Conservation (phyloP, 345 rosid species). For the Arabidopsis arenosa region DNA sequence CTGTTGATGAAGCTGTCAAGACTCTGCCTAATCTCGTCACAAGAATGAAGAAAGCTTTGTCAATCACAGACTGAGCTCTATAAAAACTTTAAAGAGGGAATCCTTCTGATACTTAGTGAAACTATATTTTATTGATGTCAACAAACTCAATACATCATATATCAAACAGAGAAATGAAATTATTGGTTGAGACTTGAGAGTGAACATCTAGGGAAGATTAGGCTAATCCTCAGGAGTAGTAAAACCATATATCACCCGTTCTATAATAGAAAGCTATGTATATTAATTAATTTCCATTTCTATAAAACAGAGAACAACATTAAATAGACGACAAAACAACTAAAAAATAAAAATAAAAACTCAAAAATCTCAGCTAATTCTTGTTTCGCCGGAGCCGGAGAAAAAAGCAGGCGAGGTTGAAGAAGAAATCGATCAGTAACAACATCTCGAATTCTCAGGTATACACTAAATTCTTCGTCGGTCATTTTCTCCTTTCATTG, state of each 20-base stretch:
- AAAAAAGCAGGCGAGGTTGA: too few species aligned
- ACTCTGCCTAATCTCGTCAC: slow-evolving; percentile 65
- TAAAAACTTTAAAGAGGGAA: neutral
- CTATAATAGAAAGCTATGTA: too few species aligned
- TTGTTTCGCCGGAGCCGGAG: slow-evolving; percentile 8
- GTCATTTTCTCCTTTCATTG: too few species aligned
- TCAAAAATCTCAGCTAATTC: neutral
- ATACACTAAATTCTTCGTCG: too few species aligned
- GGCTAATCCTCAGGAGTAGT: neutral
- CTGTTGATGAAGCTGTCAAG: slow-evolving; percentile 65
- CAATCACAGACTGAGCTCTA: slow-evolving; percentile 42
- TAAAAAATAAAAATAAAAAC: too few species aligned
- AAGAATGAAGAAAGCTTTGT: slow-evolving; percentile 60
- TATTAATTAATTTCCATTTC: too few species aligned
- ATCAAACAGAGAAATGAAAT: neutral
- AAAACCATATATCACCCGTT: too few species aligned
- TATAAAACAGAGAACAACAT: too few species aligned
- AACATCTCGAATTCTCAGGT: too few species aligned
- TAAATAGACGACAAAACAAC: too few species aligned
- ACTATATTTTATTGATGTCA: neutral
- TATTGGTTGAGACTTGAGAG: neutral
- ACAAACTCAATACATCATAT: neutral
- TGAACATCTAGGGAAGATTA: neutral
- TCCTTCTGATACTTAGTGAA: neutral
- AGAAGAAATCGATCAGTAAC: too few species aligned